A percentile compares a stretch with the other conserved stretches of the same genome.
These are phyloP conservation scores for Globisporangium ultimum DNA, from an alignment of 352 stramenopile genomes.

Conservation along the genomic window DNA sequence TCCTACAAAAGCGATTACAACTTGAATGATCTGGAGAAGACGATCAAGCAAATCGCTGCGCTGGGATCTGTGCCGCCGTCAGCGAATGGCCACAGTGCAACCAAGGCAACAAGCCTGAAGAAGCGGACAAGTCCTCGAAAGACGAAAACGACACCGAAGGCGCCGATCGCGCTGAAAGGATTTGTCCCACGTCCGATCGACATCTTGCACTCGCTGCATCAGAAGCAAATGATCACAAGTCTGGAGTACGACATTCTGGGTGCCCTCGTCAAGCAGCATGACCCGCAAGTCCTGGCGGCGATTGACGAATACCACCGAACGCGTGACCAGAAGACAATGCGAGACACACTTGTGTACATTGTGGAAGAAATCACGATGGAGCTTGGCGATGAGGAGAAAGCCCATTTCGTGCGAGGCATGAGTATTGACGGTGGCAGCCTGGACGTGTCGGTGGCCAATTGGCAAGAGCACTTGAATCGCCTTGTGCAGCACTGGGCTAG, in stretches of 20 bases:
- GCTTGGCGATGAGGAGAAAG: conserved; percentile 61
- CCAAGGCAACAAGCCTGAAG: background rate
- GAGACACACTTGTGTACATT: conserved; percentile 45
- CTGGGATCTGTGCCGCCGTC: conserved; percentile 19
- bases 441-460: conserved; percentile 19
- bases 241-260: conserved; percentile 56
- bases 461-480: conserved; percentile 46
- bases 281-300: conserved; percentile 41
- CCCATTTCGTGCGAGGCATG: conserved; percentile 26
- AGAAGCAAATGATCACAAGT: conserved; percentile 60
- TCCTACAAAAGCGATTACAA: conserved; percentile 46
- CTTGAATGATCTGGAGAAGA: conserved; percentile 45
- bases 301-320: conserved; percentile 41
- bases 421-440: conserved; percentile 10
- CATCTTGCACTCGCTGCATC: conserved; percentile 42
- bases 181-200: conserved; percentile 26
- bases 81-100: background rate
- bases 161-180: conserved; percentile 6
- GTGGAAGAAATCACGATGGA: conserved; percentile 67
- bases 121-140: conserved; percentile 12
- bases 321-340: conserved; percentile 26
- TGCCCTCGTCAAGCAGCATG: conserved; percentile 55
- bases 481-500: conserved; percentile 46
- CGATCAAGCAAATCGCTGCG: conserved; percentile 44
- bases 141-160: conserved; percentile 8